phyloP scores from a whole-genome alignment of 2,329 filamentous ascomycete species.

The Corynespora cassiicola region DNA sequence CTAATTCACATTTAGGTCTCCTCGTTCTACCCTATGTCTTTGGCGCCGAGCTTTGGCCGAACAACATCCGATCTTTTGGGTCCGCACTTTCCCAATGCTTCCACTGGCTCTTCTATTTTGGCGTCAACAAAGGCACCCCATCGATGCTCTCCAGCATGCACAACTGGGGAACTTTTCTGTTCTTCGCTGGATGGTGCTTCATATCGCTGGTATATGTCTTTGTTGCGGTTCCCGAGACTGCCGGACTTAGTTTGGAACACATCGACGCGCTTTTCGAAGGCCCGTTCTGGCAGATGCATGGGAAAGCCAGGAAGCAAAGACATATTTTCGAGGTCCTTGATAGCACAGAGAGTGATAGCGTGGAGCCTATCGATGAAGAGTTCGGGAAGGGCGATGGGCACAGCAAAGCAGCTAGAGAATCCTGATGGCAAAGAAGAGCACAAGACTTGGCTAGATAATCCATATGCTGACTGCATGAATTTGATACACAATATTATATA shows the following conservation, averaged over 20 bases:
- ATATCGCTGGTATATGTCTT: slow-evolving; percentile 48
- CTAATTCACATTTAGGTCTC: slow-evolving; percentile 16
- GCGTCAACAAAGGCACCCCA: slow-evolving; percentile 43
- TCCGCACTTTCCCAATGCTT: slow-evolving; percentile 48
- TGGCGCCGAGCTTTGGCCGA: slow-evolving; percentile 54
- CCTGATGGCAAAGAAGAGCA: too few species aligned
- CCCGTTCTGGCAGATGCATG: slow-evolving; percentile 27
- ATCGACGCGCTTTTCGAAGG: slow-evolving; percentile 47
- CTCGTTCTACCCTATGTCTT: slow-evolving; percentile 55
- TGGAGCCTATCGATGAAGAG: too few species aligned
- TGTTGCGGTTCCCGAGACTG: slow-evolving; percentile 49
- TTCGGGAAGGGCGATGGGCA: too few species aligned
- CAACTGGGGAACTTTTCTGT: slow-evolving; percentile 54
- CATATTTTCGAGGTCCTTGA: too few species aligned
- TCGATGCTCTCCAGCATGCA: slow-evolving; percentile 42
- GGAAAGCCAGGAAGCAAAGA: too few species aligned
- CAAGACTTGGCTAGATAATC: too few species aligned
- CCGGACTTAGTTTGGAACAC: slow-evolving; percentile 48
- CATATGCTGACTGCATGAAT: too few species aligned
- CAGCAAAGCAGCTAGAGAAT: too few species aligned
- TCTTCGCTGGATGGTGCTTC: slow-evolving; percentile 51
- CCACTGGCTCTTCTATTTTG: slow-evolving; percentile 54
- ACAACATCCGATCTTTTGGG: slow-evolving; percentile 54
- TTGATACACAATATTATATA: too few species aligned
- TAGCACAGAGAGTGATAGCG: too few species aligned